phyloP scores from a whole-genome alignment of 129 eudicot genomes.

The Sambucus nigra region DNA sequence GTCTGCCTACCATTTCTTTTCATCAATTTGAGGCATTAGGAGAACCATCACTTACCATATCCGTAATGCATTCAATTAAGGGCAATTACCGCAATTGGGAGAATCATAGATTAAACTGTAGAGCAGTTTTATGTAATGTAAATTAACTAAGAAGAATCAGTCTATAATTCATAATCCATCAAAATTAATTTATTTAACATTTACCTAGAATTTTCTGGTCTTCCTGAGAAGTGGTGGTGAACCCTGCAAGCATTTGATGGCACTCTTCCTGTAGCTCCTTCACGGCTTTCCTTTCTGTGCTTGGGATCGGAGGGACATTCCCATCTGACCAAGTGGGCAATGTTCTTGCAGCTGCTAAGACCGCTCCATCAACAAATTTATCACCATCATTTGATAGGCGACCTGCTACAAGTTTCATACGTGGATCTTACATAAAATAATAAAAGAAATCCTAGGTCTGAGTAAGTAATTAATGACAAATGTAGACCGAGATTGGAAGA shows the following conservation, averaged over 20 bases:
- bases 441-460: neutral
- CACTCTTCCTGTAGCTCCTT: constrained; percentile 87
- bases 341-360: constrained; percentile 93
- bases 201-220: constrained; percentile 81
- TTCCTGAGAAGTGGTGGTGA: constrained; percentile 59
- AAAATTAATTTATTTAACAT: too few relatives aligned
- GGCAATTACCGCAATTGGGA: too few relatives aligned
- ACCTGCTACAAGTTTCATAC: constrained; percentile 26
- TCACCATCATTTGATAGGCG: constrained; percentile 47
- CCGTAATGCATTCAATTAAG: too few relatives aligned
- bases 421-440: neutral
- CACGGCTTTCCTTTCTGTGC: constrained; percentile 69
- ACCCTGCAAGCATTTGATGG: constrained; percentile 57
- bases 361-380: constrained; percentile 86
- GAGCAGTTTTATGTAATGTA: too few relatives aligned
- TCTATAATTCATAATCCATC: too few relatives aligned
- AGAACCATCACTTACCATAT: too few relatives aligned
- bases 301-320: constrained; percentile 74
- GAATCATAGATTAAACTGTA: too few relatives aligned
- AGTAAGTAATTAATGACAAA: neutral
- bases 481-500: neutral
- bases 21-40: too few relatives aligned
- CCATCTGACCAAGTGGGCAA: constrained; percentile 92
- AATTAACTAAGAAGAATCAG: too few relatives aligned
- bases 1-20: too few relatives aligned